Evolutionary conservation across 164 flowering plant genomes (phyloP).

Genomic region (Taxillus chinensis): DNA sequence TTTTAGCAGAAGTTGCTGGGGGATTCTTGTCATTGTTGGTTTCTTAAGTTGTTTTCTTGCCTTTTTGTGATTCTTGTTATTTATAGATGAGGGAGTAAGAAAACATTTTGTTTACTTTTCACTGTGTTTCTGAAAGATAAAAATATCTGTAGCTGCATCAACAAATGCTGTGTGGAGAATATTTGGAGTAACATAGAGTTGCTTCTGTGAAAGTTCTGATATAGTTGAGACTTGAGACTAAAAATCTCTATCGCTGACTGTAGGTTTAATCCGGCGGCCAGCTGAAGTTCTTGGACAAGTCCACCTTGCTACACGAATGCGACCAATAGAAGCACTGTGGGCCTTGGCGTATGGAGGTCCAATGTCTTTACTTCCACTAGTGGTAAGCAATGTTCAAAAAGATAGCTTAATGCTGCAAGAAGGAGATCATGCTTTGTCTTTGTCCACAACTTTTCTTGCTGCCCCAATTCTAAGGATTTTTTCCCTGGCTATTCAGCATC

Average conservation of each 20-base stretch:
- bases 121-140: neutral
- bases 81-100: neutral
- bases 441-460: constrained; percentile 66
- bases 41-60: neutral
- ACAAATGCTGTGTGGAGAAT: no score
- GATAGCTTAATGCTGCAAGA: constrained; percentile 63
- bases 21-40: neutral
- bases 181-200: no score
- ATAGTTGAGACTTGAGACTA: neutral
- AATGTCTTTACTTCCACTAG: constrained; percentile 84
- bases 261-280: constrained; percentile 79
- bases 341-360: constrained; percentile 96
- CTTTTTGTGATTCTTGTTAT: neutral
- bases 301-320: constrained; percentile 75
- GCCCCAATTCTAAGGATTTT: constrained; percentile 84
- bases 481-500: constrained; percentile 70
- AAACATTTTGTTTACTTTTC: neutral
- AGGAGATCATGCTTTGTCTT: constrained; percentile 43
- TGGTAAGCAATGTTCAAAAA: constrained; percentile 55
- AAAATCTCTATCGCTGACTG: constrained; percentile 5
- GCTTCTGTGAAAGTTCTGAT: no score
- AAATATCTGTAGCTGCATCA: no score
- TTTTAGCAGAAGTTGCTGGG: neutral
- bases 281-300: constrained; percentile 99
- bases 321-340: constrained; percentile 87